Conservation (phyloP, 768 basidiomycete species). For the Pleurotus salmoneostramineus region DNA sequence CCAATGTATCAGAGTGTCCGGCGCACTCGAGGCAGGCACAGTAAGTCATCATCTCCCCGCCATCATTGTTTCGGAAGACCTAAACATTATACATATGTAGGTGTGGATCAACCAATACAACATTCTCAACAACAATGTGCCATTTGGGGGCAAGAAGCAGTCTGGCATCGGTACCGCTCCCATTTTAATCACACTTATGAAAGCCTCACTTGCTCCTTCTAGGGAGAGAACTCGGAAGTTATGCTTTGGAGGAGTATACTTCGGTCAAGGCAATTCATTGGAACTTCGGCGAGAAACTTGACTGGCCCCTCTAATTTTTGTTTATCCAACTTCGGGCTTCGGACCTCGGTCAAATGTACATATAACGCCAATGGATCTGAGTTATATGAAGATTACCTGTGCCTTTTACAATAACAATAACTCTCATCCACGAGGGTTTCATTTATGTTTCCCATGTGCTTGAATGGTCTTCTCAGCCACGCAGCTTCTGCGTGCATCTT, state of each 20-base stretch:
- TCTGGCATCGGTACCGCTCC: constrained; percentile 69
- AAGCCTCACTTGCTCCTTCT: constrained; percentile 11
- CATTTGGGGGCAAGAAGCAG: constrained; percentile 95
- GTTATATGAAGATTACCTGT: no score
- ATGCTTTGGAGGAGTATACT: constrained; percentile 82
- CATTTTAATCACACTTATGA: not conserved
- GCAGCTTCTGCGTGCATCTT: no score
- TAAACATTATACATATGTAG: constrained; percentile 25
- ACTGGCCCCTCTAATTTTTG: constrained; percentile 63
- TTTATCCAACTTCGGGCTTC: no score
- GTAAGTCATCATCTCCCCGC: constrained; percentile 36
- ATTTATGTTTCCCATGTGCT: no score
- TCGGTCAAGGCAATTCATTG: constrained; percentile 81
- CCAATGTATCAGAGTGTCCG: constrained; percentile 87
- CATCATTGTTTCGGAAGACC: constrained; percentile 6
- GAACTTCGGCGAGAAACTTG: constrained; percentile 80
- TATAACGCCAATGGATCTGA: no score
- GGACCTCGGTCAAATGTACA: not conserved
- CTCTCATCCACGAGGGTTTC: no score
- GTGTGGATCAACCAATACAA: constrained; percentile 95
- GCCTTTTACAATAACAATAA: no score
- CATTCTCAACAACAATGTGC: constrained; percentile 79
- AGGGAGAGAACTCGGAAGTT: constrained; percentile 87
- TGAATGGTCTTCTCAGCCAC: no score
- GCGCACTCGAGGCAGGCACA: constrained; percentile 84